Percentiles rank a stretch among this genome's conserved stretches.
Conservation (phyloP, 139 green algal species). For the Microglena sp. region DNA sequence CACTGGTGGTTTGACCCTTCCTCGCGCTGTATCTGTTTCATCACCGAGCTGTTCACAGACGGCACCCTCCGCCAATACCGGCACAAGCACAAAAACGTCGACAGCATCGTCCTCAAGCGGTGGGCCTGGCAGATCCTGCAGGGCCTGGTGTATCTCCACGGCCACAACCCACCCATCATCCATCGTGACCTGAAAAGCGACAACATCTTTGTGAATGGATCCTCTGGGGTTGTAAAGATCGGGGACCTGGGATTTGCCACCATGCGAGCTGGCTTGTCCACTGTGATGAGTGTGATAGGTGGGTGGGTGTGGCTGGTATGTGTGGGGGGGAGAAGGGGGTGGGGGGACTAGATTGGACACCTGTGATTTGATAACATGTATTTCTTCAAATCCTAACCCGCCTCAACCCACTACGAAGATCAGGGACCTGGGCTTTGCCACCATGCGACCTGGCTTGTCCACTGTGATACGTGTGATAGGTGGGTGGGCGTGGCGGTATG, state of each 20-base stretch:
- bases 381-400: too few relatives aligned
- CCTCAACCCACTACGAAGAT: conserved; percentile 69
- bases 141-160: conserved; percentile 92
- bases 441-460: conserved; percentile 21
- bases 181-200: conserved; percentile 30
- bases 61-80: conserved; percentile 80
- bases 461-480: conserved; percentile 4
- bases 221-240: conserved; percentile 93
- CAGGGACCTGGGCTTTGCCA: conserved; percentile 89
- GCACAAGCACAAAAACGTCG: conserved; percentile 72
- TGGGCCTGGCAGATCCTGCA: conserved; percentile 94
- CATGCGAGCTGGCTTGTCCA: conserved; percentile 47
- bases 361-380: too few relatives aligned
- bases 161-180: conserved; percentile 57
- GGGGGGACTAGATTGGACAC: too few relatives aligned
- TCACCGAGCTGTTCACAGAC: conserved; percentile 95
- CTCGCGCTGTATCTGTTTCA: conserved; percentile 49
- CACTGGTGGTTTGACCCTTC: conserved; percentile 16
- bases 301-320: conserved; percentile 12
- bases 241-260: conserved; percentile 94
- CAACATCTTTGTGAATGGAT: conserved; percentile 57
- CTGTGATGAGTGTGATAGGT: conserved; percentile 23
- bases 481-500: not conserved
- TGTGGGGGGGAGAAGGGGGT: not conserved
- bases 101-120: conserved; percentile 67